Conservation (phyloP, 2,329 filamentous ascomycete genomes). For the Ceratocystis destructans region DNA sequence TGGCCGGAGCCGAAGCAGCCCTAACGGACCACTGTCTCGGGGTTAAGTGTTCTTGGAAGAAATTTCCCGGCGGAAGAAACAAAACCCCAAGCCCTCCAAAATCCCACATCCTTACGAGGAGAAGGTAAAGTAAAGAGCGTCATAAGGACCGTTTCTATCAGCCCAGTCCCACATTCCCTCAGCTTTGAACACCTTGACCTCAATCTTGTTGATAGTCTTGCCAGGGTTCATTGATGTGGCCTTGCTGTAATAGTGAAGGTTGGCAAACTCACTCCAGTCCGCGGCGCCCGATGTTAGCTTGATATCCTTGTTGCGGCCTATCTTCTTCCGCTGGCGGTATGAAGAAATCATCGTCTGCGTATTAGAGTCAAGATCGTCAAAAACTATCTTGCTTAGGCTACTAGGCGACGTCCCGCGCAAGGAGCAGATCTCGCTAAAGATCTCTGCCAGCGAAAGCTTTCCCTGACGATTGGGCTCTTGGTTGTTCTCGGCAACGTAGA, state of each 20-base stretch:
- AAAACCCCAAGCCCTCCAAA: background rate
- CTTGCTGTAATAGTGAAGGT: background rate
- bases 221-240: accelerated
- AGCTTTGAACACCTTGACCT: background rate
- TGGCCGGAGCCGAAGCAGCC: too few species aligned
- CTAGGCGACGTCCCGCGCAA: accelerated
- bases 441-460: background rate
- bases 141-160: background rate
- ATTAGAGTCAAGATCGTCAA: background rate
- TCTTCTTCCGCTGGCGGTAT: background rate
- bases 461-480: accelerated
- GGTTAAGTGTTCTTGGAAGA: too few species aligned
- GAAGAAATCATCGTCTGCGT: background rate
- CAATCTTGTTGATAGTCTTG: background rate
- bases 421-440: background rate
- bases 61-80: too few species aligned
- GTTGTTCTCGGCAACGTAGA: background rate
- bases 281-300: background rate
- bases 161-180: background rate
- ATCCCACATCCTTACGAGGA: background rate
- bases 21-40: too few species aligned
- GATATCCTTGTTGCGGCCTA: background rate
- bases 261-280: background rate
- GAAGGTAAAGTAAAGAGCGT: background rate
- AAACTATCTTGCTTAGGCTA: background rate